Percentiles rank a stretch among this genome's conserved stretches.
phyloP scores from a whole-genome alignment of 768 basidiomycete genomes.

The Mycena chlorophos region DNA sequence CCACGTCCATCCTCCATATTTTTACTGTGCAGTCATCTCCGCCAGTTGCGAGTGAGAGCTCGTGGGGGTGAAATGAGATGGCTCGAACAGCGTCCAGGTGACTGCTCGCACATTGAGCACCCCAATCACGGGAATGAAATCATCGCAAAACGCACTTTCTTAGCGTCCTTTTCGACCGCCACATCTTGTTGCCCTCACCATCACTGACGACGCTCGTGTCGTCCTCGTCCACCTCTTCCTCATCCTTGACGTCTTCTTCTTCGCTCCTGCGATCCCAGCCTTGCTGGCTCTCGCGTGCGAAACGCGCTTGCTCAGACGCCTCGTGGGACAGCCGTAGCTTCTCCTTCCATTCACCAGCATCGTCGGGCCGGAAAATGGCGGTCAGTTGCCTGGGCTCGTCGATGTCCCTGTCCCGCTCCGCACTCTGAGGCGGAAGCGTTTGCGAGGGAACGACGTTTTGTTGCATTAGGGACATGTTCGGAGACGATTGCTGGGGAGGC shows the following conservation, averaged over 20 bases:
- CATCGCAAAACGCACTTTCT: constrained; percentile 67
- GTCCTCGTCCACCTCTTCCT: constrained; percentile 68
- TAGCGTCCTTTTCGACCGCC: constrained; percentile 85
- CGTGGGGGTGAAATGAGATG: constrained; percentile 85
- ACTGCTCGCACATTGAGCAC: constrained; percentile 42
- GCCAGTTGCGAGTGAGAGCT: constrained; percentile 85
- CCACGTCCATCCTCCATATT: constrained; percentile 88
- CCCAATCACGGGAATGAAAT: constrained; percentile 1
- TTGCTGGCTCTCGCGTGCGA: constrained; percentile 39
- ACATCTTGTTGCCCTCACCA: constrained; percentile 69
- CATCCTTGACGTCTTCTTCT: constrained; percentile 71
- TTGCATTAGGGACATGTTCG: constrained; percentile 31
- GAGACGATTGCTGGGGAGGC: constrained; percentile 30
- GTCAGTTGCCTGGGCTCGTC: constrained; percentile 62
- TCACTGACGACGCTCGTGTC: constrained; percentile 66
- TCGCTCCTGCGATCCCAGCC: constrained; percentile 57
- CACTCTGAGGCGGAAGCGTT: constrained; percentile 31
- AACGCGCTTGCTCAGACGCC: constrained; percentile 52
- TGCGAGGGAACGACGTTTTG: constrained; percentile 32
- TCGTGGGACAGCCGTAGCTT: constrained; percentile 67
- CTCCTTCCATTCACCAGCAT: constrained; percentile 85
- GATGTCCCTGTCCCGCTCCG: constrained; percentile 47
- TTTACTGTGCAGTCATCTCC: constrained; percentile 96
- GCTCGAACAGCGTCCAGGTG: constrained; percentile 93
- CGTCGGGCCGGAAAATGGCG: constrained; percentile 86